Evolutionary conservation across 73 alveolate species (phyloP).

Genomic region (Stentor coeruleus): DNA sequence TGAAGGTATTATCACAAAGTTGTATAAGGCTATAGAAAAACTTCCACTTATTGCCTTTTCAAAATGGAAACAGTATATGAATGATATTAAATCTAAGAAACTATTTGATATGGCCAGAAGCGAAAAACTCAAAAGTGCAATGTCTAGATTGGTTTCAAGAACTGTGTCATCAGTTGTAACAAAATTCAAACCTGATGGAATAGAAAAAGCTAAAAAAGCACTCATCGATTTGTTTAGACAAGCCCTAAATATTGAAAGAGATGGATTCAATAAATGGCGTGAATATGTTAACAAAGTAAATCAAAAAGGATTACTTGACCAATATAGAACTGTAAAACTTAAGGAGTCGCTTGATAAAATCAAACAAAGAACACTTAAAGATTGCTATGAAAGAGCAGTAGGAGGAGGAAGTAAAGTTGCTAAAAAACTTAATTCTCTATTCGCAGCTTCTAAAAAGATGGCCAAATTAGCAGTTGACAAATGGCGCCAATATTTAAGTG

Average conservation of each 20-base stretch:
- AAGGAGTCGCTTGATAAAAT: background rate
- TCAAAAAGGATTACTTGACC: background rate
- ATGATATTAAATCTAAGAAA: background rate
- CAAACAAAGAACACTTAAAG: background rate
- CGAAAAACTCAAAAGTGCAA: background rate
- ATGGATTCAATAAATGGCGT: background rate
- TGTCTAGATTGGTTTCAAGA: background rate
- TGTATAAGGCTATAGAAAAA: background rate
- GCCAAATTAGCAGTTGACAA: background rate
- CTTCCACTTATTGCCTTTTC: background rate
- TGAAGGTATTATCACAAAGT: background rate
- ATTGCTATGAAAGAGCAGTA: background rate
- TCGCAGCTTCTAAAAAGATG: background rate
- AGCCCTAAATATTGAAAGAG: background rate
- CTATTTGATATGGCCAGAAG: background rate
- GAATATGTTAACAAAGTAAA: background rate
- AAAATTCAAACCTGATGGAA: background rate
- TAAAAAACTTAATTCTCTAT: background rate
- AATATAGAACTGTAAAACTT: background rate
- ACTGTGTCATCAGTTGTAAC: background rate
- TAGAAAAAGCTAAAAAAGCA: background rate
- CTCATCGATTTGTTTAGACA: background rate
- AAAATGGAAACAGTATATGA: background rate
- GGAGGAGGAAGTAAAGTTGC: conserved; percentile 8
- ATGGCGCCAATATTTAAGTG: background rate